A percentile compares a stretch with the other conserved stretches of the same genome.
These are phyloP conservation scores for Silybum marianum DNA, from an alignment of 129 eudicot genomes.

Conservation along the genomic window DNA sequence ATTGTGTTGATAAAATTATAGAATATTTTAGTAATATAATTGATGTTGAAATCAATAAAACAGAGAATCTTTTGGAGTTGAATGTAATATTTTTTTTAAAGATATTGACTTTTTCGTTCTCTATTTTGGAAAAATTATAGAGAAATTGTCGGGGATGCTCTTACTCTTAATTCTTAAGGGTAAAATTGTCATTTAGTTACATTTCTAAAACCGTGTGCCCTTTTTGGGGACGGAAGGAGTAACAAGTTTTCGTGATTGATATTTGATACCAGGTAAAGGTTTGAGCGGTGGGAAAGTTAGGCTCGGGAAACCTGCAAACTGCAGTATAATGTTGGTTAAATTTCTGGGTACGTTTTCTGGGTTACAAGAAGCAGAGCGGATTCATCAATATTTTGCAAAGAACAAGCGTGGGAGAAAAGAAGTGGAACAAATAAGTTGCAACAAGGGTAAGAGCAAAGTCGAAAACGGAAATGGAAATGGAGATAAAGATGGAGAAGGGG, in stretches of 20 bases:
- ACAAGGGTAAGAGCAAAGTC: constrained; percentile 31
- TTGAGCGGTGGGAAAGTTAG: constrained; percentile 55
- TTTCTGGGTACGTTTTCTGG: constrained; percentile 67
- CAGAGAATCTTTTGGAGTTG: no score
- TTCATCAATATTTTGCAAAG: constrained; percentile 50
- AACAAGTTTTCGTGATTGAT: neutral
- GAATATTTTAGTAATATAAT: no score
- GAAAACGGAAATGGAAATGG: constrained; percentile 19
- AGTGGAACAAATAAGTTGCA: constrained; percentile 23
- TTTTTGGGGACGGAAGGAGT: no score
- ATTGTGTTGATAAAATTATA: no score
- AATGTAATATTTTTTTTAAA: no score
- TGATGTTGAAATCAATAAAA: no score
- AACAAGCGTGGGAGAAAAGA: constrained; percentile 63
- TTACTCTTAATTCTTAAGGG: neutral
- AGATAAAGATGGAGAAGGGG: constrained; percentile 38
- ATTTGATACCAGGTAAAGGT: constrained; percentile 44
- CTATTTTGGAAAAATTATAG: no score
- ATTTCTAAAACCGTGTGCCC: neutral
- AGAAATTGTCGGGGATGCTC: neutral
- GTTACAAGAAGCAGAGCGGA: constrained; percentile 64
- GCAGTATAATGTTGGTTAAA: constrained; percentile 52
- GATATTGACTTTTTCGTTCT: no score
- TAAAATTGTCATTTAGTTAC: neutral
- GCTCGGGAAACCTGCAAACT: constrained; percentile 45